Evolutionary conservation across 148 eudicot species (phyloP), one percentile per base, ranked within the genome.

Genomic region (Talinum fruticosum): DNA sequence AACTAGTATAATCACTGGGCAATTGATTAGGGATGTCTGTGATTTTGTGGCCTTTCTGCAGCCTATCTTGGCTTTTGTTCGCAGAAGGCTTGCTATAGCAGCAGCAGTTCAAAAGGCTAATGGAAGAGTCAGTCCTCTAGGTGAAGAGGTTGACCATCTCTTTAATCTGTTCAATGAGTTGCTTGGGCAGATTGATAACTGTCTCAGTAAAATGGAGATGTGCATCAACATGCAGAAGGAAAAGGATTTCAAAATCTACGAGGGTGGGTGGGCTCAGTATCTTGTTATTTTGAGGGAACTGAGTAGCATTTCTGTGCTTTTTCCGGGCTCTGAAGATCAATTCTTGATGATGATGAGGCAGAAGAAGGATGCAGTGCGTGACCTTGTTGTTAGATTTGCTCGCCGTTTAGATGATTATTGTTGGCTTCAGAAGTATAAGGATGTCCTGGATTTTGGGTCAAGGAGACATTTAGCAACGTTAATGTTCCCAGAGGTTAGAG

Each of bases 391-490:
- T 47, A 85, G 49, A 41, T 86, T 81, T 87, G 94, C 94, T 21
- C 84, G 69, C 79, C 84, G 88, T 44, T 26, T 53, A 49, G 92
- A 84, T 35, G 91, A 96, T 81, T 73, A 88, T 75, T 32, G 53
- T 28, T 95, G 98, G 99, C 91, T 96, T 80, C 80, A 84, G 71
- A 77, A 80, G 71, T 88, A 85, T 66, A 93, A 87, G 87, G 93
- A 89, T 69, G 84, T 88, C 73, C 83, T 88, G 36, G 84, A 89
- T 78, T 96, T 91, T 78, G 97, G 89, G 66, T 87, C 94, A 19
- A 90, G 97, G 86, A 93, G 97, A 80, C 93, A 93, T 85, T 79
- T 96, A 82, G 92, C 87, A 24, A 78, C 90, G 91, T 72, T 93
- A 88, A 81, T 93, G 89, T 88, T 96, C 71, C 99, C 97, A 8